Evolutionary conservation across 2,329 filamentous ascomycete genomes (phyloP).

Genomic region (Pseudopyricularia cyperi): DNA sequence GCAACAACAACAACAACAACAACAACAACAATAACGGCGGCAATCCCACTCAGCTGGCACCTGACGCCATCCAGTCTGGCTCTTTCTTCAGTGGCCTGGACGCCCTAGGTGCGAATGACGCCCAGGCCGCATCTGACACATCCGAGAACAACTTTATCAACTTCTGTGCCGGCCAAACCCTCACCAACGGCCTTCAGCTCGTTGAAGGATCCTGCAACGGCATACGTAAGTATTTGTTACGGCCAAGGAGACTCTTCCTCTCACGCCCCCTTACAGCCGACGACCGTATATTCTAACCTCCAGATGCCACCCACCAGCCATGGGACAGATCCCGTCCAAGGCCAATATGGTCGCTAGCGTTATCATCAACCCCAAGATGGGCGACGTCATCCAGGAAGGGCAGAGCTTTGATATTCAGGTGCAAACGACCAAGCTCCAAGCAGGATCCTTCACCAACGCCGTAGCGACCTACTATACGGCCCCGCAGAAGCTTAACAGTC

Average conservation of each 20-base stretch:
- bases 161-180: conserved; percentile 38
- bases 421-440: conserved; percentile 35
- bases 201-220: conserved; percentile 49
- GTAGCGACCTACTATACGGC: conserved; percentile 45
- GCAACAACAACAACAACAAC: conserved; percentile 1
- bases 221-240: conserved; percentile 39
- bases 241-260: too few relatives aligned
- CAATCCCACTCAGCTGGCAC: conserved; percentile 11
- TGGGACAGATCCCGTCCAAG: conserved; percentile 44
- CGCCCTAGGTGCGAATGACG: conserved; percentile 16
- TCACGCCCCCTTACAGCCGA: too few relatives aligned
- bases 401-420: conserved; percentile 38
- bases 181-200: conserved; percentile 49
- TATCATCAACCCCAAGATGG: conserved; percentile 36
- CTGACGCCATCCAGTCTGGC: conserved; percentile 18
- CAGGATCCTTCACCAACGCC: conserved; percentile 50
- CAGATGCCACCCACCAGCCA: conserved; percentile 20
- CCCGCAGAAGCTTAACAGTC: conserved; percentile 36
- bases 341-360: conserved; percentile 42
- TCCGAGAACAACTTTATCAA: conserved; percentile 46
- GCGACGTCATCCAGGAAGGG: conserved; percentile 31
- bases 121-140: conserved; percentile 14
- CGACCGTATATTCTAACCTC: background rate
- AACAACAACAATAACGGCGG: conserved; percentile 6
- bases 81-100: conserved; percentile 19